Evolutionary conservation across 495 filamentous ascomycete species (phyloP).

Genomic region (Penicillium verhagenii): DNA sequence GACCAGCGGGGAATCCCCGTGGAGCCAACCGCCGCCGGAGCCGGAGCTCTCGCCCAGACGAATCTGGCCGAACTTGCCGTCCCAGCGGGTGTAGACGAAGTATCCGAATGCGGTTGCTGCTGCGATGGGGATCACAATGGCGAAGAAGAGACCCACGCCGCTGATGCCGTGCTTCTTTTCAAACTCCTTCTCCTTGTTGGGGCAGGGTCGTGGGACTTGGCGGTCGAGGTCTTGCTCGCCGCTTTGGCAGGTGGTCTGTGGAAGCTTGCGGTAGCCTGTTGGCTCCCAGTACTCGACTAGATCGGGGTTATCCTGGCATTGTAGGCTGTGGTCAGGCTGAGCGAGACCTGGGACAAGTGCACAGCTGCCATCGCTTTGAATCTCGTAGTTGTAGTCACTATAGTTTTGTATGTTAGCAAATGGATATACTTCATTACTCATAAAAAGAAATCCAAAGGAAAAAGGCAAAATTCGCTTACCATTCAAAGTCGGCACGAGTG

Average conservation of each 20-base stretch:
- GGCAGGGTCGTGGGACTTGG: constrained; percentile 58
- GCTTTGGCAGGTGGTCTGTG: constrained; percentile 77
- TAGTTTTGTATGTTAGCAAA: not conserved
- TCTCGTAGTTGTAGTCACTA: constrained; percentile 94
- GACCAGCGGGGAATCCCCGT: constrained; percentile 66
- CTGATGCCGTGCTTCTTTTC: constrained; percentile 67
- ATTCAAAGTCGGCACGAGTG: constrained; percentile 85
- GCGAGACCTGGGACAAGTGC: constrained; percentile 65
- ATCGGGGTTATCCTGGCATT: constrained; percentile 66
- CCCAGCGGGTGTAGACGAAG: constrained; percentile 83
- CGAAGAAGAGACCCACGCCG: constrained; percentile 81
- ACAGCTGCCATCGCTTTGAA: constrained; percentile 72
- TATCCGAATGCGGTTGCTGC: constrained; percentile 73
- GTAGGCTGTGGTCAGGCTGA: constrained; percentile 61
- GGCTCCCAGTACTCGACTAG: constrained; percentile 71
- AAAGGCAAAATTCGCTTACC: constrained; percentile 66
- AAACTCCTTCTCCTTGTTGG: constrained; percentile 74
- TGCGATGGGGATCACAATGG: constrained; percentile 68
- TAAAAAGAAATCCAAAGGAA: no score
- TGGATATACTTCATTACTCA: not conserved
- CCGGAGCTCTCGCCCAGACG: constrained; percentile 65
- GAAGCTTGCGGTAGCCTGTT: constrained; percentile 89
- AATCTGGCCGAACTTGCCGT: constrained; percentile 87
- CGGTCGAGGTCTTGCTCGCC: constrained; percentile 67
- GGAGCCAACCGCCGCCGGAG: constrained; percentile 48